Base-by-base conservation (phyloP, 2,329 filamentous ascomycete genomes). In the Aspergillus sojae region DNA sequence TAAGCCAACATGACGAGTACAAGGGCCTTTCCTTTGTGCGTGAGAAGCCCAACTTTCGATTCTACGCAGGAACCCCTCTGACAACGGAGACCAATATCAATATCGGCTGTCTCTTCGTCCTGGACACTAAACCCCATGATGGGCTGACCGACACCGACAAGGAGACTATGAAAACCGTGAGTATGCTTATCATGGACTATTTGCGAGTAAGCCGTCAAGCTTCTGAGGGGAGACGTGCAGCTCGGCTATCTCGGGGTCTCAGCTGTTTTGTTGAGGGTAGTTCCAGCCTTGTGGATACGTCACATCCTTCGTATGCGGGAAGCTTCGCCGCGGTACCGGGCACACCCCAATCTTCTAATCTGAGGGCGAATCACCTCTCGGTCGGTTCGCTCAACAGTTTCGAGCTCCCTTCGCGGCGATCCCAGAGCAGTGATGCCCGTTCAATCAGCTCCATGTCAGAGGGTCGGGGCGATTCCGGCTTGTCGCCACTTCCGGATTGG, bases 41-140 rank as follows among this genome's bases (percentile, higher is more conserved):
- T 4, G 71, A 65, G 0, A 65, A 73, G 1, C 77, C 78, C 0
- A 65, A 74, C 36, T 74, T 80, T 34, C 75, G 77, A 53, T 88
- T 88, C 69, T 86, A 87, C 63, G 85, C 85, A 6, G 85, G 84
- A 21, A 87, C 89, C 0, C 88, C 88, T 0, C 85, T 91, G 60
- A 82, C 83, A 30, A 87, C 85, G 3, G 82, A 82, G 0, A 83
- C 82, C 41, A 82, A 85, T 32, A 83, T 85, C 67, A 82, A 83
- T 54, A 86, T 91, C 61, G 89, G 89, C 11, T 83, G 82, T 12
- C 87, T 88, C 63, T 84, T 85, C 58, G 82, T 90, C 2, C 77
- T 88, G 3, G 88, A 90, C 67, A 82, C 85, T 50, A 79, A 80
- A n/a, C 82, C 85, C 0, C 83, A 86, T 6, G 61, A 72, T 48